These are phyloP conservation scores for Irpex rosettiformis DNA, from an alignment of 1,284 basidiomycete species.

Conservation along the genomic window DNA sequence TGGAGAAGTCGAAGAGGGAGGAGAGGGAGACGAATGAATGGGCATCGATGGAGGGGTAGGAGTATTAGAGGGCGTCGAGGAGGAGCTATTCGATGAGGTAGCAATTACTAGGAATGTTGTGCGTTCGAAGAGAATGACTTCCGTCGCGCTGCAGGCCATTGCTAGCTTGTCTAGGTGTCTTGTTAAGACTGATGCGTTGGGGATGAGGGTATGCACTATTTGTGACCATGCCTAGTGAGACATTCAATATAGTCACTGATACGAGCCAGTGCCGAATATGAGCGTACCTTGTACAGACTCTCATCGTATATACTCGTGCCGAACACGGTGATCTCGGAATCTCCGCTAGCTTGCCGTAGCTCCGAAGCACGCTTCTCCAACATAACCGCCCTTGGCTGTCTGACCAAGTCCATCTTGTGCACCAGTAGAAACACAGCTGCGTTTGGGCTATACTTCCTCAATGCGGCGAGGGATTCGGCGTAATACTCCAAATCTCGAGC, in stretches of 20 bases:
- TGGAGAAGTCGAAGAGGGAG: slow-evolving; percentile 17
- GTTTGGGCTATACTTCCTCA: slow-evolving; percentile 74
- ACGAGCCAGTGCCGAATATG: slow-evolving; percentile 6
- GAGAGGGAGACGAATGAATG: slow-evolving; percentile 14
- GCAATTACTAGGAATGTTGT: slow-evolving; percentile 98
- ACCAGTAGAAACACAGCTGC: slow-evolving; percentile 89
- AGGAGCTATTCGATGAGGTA: slow-evolving; percentile 45
- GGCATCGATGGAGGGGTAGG: slow-evolving; percentile 15
- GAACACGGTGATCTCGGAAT: slow-evolving; percentile 63
- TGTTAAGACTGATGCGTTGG: slow-evolving; percentile 87
- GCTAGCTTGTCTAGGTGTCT: slow-evolving; percentile 85
- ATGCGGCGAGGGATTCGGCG: slow-evolving; percentile 78
- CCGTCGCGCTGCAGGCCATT: slow-evolving; percentile 82
- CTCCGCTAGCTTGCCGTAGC: slow-evolving; percentile 62
- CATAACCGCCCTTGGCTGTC: slow-evolving; percentile 52
- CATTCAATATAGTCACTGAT: slow-evolving; percentile 3
- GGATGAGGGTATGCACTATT: slow-evolving; percentile 95
- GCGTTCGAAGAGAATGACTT: slow-evolving; percentile 95
- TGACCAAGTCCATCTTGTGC: slow-evolving; percentile 94
- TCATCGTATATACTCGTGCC: slow-evolving; percentile 99
- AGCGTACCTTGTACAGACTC: slow-evolving; percentile 85
- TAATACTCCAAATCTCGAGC: slow-evolving; percentile 85
- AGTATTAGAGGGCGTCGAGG: slow-evolving; percentile 14
- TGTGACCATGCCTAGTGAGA: slow-evolving; percentile 89
- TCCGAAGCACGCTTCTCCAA: slow-evolving; percentile 72